A percentile compares a stretch with the other conserved stretches of the same genome.
Conservation (phyloP, 2,329 filamentous ascomycete species). For the Penicillium sclerotiorum region DNA sequence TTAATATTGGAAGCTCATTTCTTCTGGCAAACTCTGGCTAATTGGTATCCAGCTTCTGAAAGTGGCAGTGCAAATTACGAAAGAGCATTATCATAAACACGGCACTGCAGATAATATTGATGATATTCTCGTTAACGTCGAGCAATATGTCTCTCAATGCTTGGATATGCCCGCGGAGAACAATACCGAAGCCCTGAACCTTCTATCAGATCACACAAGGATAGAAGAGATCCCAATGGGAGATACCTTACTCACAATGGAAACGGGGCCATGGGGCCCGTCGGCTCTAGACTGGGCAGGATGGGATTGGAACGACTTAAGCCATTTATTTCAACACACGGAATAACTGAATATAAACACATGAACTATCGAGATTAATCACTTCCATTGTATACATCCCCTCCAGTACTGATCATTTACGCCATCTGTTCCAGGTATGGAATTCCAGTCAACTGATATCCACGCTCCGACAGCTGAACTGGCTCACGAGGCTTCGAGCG, state of each 20-base stretch:
- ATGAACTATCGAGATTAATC: not conserved
- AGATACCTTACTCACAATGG: not conserved
- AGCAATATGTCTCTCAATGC: not conserved
- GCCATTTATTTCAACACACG: slow-evolving; percentile 14
- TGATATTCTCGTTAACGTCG: slow-evolving; percentile 2
- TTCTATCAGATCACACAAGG: not conserved
- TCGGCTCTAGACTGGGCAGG: slow-evolving; percentile 12
- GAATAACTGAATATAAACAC: not conserved
- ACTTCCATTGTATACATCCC: not conserved
- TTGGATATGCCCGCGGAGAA: not conserved
- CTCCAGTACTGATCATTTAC: not conserved
- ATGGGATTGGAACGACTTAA: slow-evolving; percentile 19
- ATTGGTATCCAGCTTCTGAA: slow-evolving; percentile 12
- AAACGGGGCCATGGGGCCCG: slow-evolving; percentile 5
- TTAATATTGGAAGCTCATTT: not conserved
- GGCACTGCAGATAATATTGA: slow-evolving; percentile 7
- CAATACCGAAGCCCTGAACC: not conserved
- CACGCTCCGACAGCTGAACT: slow-evolving; percentile 43
- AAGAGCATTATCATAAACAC: slow-evolving; percentile 7
- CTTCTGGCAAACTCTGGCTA: not conserved
- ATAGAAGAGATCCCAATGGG: not conserved
- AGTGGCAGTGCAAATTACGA: slow-evolving; percentile 9
- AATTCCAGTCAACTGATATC: slow-evolving; percentile 52
- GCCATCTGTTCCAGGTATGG: slow-evolving; percentile 42
- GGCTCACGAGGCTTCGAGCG: slow-evolving; percentile 44